These are phyloP conservation scores for Orbilia brochopaga DNA, from an alignment of 2,329 filamentous ascomycete species.

Conservation along the genomic window DNA sequence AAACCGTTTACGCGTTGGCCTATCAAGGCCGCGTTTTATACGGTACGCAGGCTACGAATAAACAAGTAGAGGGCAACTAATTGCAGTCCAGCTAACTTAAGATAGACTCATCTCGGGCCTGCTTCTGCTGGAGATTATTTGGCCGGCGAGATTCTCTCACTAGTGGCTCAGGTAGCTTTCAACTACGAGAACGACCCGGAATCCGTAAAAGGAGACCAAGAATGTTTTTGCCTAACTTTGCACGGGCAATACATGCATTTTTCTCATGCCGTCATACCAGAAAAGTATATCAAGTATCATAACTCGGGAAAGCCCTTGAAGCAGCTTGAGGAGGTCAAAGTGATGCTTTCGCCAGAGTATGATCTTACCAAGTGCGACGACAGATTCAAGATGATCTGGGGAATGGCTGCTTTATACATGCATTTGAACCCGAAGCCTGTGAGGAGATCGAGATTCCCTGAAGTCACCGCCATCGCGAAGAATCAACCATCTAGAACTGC, in stretches of 20 bases:
- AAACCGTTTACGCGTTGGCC: conserved; percentile 43
- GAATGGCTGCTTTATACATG: conserved; percentile 38
- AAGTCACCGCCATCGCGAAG: too few relatives aligned
- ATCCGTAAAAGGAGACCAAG: conserved; percentile 39
- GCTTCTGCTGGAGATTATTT: conserved; percentile 30
- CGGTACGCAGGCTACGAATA: conserved; percentile 10
- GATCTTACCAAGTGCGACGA: conserved; percentile 33
- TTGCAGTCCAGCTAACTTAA: neutral
- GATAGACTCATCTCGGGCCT: conserved; percentile 34
- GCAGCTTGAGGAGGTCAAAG: conserved; percentile 33
- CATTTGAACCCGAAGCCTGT: conserved; percentile 32
- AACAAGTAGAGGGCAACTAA: neutral
- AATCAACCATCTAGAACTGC: too few relatives aligned
- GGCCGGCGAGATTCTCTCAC: conserved; percentile 35
- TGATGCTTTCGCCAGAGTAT: conserved; percentile 40
- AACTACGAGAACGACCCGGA: conserved; percentile 43
- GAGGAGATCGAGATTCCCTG: neutral
- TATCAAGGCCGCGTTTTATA: conserved; percentile 40
- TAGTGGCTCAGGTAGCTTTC: conserved; percentile 46
- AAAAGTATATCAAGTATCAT: conserved; percentile 43
- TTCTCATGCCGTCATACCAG: conserved; percentile 23
- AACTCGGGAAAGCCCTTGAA: conserved; percentile 33
- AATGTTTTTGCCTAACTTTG: conserved; percentile 42
- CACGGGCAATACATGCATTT: conserved; percentile 49
- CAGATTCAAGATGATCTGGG: conserved; percentile 38